A percentile compares a stretch with the other conserved stretches of the same genome.
Evolutionary conservation across 2,329 filamentous ascomycete genomes (phyloP).

Genomic region (Sclerotinia subarctica): DNA sequence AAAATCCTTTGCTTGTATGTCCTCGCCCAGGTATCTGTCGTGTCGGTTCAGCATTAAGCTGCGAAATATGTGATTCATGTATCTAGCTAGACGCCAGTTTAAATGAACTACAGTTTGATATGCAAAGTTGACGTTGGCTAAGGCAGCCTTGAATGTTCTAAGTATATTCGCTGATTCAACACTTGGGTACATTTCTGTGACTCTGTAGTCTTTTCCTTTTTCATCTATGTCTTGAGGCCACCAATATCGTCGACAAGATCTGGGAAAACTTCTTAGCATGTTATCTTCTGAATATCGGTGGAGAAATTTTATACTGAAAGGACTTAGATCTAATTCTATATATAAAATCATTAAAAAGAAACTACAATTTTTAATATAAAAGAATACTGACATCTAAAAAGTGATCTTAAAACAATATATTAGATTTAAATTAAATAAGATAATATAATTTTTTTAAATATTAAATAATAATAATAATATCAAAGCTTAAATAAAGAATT

Average conservation of each 20-base stretch:
- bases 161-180: slow-evolving; percentile 9
- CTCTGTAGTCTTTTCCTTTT: background rate
- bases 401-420: too few relatives aligned
- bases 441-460: too few relatives aligned
- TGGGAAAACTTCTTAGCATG: slow-evolving; percentile 18
- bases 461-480: too few relatives aligned
- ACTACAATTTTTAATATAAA: too few relatives aligned
- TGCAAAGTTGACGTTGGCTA: background rate
- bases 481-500: too few relatives aligned
- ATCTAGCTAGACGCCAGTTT: background rate
- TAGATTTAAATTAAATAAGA: too few relatives aligned
- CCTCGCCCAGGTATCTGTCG: background rate
- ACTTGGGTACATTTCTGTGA: background rate
- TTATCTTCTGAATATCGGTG: slow-evolving; percentile 13
- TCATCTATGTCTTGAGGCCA: slow-evolving; percentile 17
- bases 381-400: too few relatives aligned
- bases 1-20: background rate
- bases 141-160: background rate
- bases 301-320: slow-evolving; percentile 10
- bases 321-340: background rate
- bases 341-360: too few relatives aligned
- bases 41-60: background rate
- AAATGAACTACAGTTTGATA: background rate
- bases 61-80: slow-evolving; percentile 4
- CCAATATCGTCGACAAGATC: slow-evolving; percentile 25